phyloP scores from a whole-genome alignment of 2,329 filamentous ascomycete species.

The Beauveria asiatica region DNA sequence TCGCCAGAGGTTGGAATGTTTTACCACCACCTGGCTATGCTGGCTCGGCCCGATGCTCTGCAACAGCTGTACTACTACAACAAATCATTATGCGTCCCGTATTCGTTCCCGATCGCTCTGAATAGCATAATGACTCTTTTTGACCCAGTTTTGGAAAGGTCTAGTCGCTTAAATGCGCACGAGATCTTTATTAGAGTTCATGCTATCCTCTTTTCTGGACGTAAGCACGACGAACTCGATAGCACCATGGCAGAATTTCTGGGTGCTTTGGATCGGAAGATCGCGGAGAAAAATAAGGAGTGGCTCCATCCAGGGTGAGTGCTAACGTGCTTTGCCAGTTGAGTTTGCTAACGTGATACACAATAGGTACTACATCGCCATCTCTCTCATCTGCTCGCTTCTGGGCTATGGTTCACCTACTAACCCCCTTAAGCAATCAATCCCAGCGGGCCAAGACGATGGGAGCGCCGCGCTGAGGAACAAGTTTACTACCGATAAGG shows the following conservation, averaged over 20 bases:
- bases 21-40: slow-evolving; percentile 80
- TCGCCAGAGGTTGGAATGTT: slow-evolving; percentile 68
- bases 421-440: slow-evolving; percentile 32
- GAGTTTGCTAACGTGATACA: background rate
- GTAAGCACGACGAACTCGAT: slow-evolving; percentile 37
- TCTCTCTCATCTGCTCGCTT: slow-evolving; percentile 24
- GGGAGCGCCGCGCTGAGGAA: background rate
- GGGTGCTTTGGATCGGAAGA: slow-evolving; percentile 45
- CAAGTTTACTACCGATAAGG: background rate
- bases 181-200: slow-evolving; percentile 55
- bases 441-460: slow-evolving; percentile 14
- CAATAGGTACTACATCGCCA: slow-evolving; percentile 19
- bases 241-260: slow-evolving; percentile 42
- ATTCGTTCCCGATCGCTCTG: slow-evolving; percentile 58
- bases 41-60: slow-evolving; percentile 60
- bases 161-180: slow-evolving; percentile 34
- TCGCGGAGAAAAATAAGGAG: slow-evolving; percentile 39
- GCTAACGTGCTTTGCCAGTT: background rate
- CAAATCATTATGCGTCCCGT: slow-evolving; percentile 60
- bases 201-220: slow-evolving; percentile 52
- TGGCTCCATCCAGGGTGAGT: slow-evolving; percentile 42
- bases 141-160: slow-evolving; percentile 42
- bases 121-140: slow-evolving; percentile 66
- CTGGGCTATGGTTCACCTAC: slow-evolving; percentile 29
- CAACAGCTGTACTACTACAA: slow-evolving; percentile 66